Evolutionary conservation across 345 rosid genomes (phyloP).

Genomic region (Eucalyptus erythrocorys): DNA sequence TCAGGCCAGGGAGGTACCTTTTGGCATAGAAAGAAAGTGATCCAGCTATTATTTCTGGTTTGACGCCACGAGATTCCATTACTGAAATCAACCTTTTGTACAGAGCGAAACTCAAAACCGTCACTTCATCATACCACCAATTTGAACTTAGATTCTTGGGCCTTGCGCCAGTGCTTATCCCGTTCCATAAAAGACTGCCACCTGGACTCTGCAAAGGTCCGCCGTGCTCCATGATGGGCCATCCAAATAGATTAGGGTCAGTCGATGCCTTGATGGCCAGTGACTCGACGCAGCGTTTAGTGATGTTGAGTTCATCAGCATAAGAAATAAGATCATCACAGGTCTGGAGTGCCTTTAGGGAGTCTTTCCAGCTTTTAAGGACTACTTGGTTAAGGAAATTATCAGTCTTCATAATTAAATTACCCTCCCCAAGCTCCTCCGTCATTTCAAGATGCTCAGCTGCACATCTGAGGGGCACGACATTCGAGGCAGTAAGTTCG

Average conservation of each 20-base stretch:
- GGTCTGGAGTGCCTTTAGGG: constrained; percentile 71
- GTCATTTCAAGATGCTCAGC: constrained; percentile 91
- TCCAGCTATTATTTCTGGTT: constrained; percentile 68
- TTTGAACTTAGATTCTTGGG: constrained; percentile 62
- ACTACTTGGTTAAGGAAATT: constrained; percentile 80
- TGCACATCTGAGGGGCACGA: constrained; percentile 72
- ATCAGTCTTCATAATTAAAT: constrained; percentile 73
- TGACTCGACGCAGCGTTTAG: constrained; percentile 72
- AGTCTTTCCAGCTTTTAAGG: constrained; percentile 84
- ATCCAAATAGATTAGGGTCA: constrained; percentile 86
- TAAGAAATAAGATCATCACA: constrained; percentile 53
- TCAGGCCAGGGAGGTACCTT: constrained; percentile 70
- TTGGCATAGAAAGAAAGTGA: constrained; percentile 64
- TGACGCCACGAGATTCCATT: constrained; percentile 80
- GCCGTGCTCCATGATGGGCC: constrained; percentile 90
- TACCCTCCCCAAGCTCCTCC: constrained; percentile 90
- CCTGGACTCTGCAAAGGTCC: constrained; percentile 99
- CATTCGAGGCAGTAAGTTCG: constrained; percentile 82
- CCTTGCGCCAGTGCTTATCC: constrained; percentile 93
- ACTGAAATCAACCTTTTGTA: constrained; percentile 59
- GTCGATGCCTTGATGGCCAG: constrained; percentile 66
- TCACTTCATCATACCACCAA: constrained; percentile 98
- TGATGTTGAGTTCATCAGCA: constrained; percentile 64
- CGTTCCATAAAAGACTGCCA: constrained; percentile 95
- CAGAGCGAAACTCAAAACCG: constrained; percentile 56